These are phyloP conservation scores for Dittrichia graveolens DNA, from an alignment of 129 eudicot genomes.

Conservation along the genomic window DNA sequence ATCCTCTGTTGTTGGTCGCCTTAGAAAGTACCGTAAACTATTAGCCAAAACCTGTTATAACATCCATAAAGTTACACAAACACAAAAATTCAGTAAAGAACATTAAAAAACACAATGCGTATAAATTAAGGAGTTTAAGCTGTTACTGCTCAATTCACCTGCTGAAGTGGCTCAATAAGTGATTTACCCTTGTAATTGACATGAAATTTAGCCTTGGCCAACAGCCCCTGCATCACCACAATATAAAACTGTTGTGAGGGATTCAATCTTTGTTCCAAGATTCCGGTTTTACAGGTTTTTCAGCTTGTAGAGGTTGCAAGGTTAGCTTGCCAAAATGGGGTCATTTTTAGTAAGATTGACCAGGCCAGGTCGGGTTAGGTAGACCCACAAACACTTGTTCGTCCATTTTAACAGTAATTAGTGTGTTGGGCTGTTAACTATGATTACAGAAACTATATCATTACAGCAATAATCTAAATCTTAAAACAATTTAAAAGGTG, in stretches of 20 bases:
- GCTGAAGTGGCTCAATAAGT: slow-evolving; percentile 80
- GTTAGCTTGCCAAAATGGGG: too few species aligned
- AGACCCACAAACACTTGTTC: neutral
- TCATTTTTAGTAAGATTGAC: too few species aligned
- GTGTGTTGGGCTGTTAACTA: too few species aligned
- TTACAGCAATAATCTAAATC: too few species aligned
- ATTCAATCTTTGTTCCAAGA: slow-evolving; percentile 12
- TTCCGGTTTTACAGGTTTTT: slow-evolving; percentile 5
- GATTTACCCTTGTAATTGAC: slow-evolving; percentile 84
- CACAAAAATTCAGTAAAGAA: neutral
- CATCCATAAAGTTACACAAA: slow-evolving; percentile 4
- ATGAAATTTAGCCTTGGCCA: slow-evolving; percentile 96
- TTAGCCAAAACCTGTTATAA: slow-evolving; percentile 73
- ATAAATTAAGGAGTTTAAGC: slow-evolving; percentile 2
- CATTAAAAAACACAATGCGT: neutral
- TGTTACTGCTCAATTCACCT: slow-evolving; percentile 46
- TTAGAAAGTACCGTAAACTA: slow-evolving; percentile 81
- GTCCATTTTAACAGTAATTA: too few species aligned
- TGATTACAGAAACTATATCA: too few species aligned
- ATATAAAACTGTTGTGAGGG: neutral
- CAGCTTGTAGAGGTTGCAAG: too few species aligned
- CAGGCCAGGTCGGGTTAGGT: neutral
- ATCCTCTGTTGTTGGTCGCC: slow-evolving; percentile 89
- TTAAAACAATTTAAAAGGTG: too few species aligned
- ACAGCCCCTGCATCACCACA: slow-evolving; percentile 56